A percentile compares a stretch with the other conserved stretches of the same genome.
These are phyloP conservation scores for Trichosporon ovoides DNA, from an alignment of 1,284 basidiomycete species.

Conservation along the genomic window DNA sequence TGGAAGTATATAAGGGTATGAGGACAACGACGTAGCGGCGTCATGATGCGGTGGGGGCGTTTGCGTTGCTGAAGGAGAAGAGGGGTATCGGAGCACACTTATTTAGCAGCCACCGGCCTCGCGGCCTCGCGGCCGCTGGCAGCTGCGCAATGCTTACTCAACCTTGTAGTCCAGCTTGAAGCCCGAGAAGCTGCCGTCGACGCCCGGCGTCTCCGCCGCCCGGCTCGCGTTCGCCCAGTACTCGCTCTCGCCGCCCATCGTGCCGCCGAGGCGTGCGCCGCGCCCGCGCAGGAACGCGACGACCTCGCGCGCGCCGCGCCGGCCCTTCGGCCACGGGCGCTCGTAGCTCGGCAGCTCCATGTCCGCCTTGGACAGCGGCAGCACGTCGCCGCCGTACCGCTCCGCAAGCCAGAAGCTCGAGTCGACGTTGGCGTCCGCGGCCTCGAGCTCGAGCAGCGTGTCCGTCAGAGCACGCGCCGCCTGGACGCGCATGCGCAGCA, in stretches of 20 bases:
- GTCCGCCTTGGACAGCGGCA: constrained; percentile 20
- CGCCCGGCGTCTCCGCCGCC: constrained; percentile 9
- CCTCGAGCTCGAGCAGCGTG: constrained; percentile 64
- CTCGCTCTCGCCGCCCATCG: constrained; percentile 11
- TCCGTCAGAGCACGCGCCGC: constrained; percentile 66
- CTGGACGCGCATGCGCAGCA: constrained; percentile 70
- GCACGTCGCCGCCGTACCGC: constrained; percentile 33
- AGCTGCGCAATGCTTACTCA: no score
- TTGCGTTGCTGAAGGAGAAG: neutral
- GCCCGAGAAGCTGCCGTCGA: neutral
- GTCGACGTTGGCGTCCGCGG: constrained; percentile 29
- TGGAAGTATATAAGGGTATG: no score
- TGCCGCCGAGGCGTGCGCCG: constrained; percentile 38
- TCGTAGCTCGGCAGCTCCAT: constrained; percentile 25
- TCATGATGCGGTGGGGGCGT: no score
- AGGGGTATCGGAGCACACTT: neutral
- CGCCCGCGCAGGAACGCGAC: constrained; percentile 40
- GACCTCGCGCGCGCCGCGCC: constrained; percentile 40
- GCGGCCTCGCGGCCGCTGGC: no score
- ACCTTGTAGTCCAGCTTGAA: neutral
- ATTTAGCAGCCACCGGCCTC: no score
- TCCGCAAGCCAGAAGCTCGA: constrained; percentile 46
- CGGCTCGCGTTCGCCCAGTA: constrained; percentile 30
- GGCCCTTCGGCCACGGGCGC: constrained; percentile 36
- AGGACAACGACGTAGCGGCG: neutral